phyloP scores from a whole-genome alignment of 2,329 filamentous ascomycete species.

The Cyphellophora europaea region DNA sequence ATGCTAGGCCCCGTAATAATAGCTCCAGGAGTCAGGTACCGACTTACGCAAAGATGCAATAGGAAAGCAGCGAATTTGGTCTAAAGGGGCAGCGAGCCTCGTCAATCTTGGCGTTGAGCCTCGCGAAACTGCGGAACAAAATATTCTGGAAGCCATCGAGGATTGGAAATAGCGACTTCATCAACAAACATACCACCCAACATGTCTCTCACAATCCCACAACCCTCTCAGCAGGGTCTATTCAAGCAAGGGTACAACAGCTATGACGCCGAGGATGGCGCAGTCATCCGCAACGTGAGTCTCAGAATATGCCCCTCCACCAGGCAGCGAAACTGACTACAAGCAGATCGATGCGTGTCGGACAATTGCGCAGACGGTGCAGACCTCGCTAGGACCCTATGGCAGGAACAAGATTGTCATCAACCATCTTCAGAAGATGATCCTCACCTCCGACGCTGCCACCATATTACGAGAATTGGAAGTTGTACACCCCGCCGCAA shows the following conservation, averaged over 20 bases:
- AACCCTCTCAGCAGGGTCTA: slow-evolving; percentile 81
- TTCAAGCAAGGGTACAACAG: slow-evolving; percentile 98
- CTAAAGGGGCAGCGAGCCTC: too few species aligned
- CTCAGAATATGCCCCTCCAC: neutral
- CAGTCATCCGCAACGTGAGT: slow-evolving; percentile 71
- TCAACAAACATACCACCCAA: neutral
- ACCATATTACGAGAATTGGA: slow-evolving; percentile 96
- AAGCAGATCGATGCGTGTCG: slow-evolving; percentile 80
- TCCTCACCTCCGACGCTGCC: slow-evolving; percentile 92
- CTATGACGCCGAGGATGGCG: slow-evolving; percentile 98
- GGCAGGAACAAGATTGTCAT: slow-evolving; percentile 99
- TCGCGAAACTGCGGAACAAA: too few species aligned
- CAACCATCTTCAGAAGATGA: slow-evolving; percentile 99
- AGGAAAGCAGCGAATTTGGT: too few species aligned
- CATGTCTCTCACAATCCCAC: slow-evolving; percentile 96
- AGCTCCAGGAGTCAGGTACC: too few species aligned
- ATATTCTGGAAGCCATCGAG: too few species aligned
- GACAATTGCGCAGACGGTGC: slow-evolving; percentile 89
- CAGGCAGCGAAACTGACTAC: neutral
- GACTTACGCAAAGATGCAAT: too few species aligned
- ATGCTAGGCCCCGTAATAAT: too few species aligned
- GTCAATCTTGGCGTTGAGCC: too few species aligned
- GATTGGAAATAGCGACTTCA: too few species aligned
- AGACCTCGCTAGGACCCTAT: slow-evolving; percentile 93
- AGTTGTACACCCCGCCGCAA: slow-evolving; percentile 94